phyloP scores from a whole-genome alignment of 768 basidiomycete species.

The Kwoniella bestiolae region DNA sequence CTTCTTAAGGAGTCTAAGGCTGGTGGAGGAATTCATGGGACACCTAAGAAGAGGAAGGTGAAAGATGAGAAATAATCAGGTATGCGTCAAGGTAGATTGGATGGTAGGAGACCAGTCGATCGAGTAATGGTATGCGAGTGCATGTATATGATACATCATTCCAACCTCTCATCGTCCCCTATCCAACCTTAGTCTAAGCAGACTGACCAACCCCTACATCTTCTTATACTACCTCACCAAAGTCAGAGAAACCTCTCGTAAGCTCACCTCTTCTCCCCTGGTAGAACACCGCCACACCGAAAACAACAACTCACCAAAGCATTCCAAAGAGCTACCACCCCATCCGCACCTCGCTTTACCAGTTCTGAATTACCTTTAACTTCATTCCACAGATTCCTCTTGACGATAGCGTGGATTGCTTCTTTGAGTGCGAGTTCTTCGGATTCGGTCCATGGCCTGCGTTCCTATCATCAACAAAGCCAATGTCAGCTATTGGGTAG shows the following conservation, averaged over 20 bases:
- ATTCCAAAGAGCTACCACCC: constrained; percentile 13
- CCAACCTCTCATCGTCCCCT: too few species aligned
- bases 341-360: constrained; percentile 7
- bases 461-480: too few species aligned
- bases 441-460: constrained; percentile 1
- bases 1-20: constrained; percentile 7
- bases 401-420: constrained; percentile 19
- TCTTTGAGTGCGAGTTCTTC: constrained; percentile 16
- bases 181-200: too few species aligned
- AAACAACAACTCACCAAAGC: constrained; percentile 18
- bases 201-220: too few species aligned
- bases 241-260: too few species aligned
- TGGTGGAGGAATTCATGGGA: not conserved
- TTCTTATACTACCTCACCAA: too few species aligned
- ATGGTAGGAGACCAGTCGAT: too few species aligned
- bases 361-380: constrained; percentile 20
- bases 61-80: constrained; percentile 8
- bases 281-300: not conserved
- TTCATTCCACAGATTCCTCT: constrained; percentile 15
- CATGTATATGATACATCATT: too few species aligned
- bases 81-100: too few species aligned
- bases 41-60: constrained; percentile 25
- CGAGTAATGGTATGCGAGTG: too few species aligned
- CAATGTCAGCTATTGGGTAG: too few species aligned
- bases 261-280: too few species aligned